Conservation (phyloP, 495 filamentous ascomycete genomes). For the Lasiosphaeria ovina region DNA sequence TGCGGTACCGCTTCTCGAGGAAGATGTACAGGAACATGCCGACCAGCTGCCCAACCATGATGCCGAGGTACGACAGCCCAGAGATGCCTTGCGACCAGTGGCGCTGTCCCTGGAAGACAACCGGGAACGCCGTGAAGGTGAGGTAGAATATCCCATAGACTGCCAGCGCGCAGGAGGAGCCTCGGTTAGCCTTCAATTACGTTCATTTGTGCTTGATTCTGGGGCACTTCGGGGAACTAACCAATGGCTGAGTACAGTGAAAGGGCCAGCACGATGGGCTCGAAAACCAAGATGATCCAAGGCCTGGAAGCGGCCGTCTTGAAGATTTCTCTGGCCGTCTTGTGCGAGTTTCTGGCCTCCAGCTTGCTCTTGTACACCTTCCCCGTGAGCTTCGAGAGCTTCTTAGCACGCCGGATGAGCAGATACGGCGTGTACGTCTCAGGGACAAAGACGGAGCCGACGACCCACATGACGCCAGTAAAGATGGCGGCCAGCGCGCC, state of each 20-base stretch:
- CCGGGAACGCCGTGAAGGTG: constrained; percentile 83
- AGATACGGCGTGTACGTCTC: constrained; percentile 79
- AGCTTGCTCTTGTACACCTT: constrained; percentile 57
- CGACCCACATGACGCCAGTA: constrained; percentile 60
- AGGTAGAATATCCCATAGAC: constrained; percentile 84
- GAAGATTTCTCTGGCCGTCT: constrained; percentile 45
- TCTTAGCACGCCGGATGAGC: constrained; percentile 65
- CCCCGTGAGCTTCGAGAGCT: constrained; percentile 65
- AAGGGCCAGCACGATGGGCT: constrained; percentile 78
- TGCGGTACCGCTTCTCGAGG: constrained; percentile 60
- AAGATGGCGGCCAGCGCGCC: constrained; percentile 67
- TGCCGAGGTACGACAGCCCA: constrained; percentile 75
- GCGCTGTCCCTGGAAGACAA: constrained; percentile 74
- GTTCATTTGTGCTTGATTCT: too few relatives aligned
- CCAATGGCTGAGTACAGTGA: constrained; percentile 71
- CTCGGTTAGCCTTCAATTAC: too few relatives aligned
- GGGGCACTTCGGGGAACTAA: too few relatives aligned
- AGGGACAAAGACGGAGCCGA: constrained; percentile 64
- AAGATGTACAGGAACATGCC: constrained; percentile 65
- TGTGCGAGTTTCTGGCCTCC: constrained; percentile 56
- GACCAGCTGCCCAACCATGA: constrained; percentile 72
- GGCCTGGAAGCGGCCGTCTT: constrained; percentile 59
- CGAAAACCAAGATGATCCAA: constrained; percentile 69
- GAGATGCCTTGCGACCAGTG: constrained; percentile 68
- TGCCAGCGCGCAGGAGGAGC: too few relatives aligned